A percentile compares a stretch with the other conserved stretches of the same genome.
Conservation (phyloP, 2,329 filamentous ascomycete genomes). For the Colletotrichum sp. region DNA sequence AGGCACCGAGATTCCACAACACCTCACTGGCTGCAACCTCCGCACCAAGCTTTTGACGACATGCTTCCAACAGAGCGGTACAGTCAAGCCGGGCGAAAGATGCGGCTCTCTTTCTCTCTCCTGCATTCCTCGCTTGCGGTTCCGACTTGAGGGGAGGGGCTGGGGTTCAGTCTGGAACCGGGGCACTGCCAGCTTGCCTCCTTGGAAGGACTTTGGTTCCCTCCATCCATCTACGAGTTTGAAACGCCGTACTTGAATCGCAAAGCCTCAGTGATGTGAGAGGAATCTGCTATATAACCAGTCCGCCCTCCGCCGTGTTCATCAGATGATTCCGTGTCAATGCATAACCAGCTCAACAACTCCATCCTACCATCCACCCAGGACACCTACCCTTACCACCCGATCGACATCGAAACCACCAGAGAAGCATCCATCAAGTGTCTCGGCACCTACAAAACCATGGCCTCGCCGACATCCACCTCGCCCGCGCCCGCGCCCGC, state of each 20-base stretch:
- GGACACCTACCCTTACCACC: background rate
- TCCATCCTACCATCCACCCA: background rate
- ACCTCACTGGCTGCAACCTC: background rate
- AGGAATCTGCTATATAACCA: background rate
- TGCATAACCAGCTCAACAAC: background rate
- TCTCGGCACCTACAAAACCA: constrained; percentile 5
- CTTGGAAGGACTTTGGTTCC: background rate
- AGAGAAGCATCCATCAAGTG: constrained; percentile 14
- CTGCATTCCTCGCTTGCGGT: background rate
- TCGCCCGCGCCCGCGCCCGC: background rate
- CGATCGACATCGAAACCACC: background rate
- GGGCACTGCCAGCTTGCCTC: background rate
- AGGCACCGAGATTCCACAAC: constrained; percentile 16
- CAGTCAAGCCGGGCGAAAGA: background rate
- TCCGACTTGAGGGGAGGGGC: background rate
- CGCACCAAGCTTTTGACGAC: background rate
- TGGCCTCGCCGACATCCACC: background rate
- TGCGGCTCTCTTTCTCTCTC: background rate
- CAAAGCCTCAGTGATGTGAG: background rate
- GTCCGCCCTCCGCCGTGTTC: background rate
- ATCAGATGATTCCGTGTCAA: background rate
- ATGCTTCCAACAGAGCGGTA: background rate
- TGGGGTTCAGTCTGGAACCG: background rate
- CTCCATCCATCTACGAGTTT: background rate
- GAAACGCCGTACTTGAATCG: background rate